phyloP scores from a whole-genome alignment of 2,329 filamentous ascomycete genomes.

The Trichoderma brevicompactum region DNA sequence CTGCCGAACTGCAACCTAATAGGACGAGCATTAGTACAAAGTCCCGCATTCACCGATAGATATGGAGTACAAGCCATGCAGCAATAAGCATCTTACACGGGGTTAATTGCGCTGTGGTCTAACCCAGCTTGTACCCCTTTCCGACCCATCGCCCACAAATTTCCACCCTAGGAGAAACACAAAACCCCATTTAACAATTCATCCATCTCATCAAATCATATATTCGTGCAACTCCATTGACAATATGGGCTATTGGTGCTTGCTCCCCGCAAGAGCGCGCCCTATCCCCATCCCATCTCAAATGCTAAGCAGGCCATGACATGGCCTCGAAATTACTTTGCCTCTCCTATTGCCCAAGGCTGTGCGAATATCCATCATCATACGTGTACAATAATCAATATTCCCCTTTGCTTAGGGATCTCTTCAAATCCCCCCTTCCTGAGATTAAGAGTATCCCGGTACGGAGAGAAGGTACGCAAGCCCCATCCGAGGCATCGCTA shows the following conservation, averaged over 20 bases:
- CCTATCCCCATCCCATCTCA: too few species aligned
- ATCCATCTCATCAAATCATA: not conserved
- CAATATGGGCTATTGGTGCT: not conserved
- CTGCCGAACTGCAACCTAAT: not conserved
- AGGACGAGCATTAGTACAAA: not conserved
- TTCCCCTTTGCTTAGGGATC: not conserved
- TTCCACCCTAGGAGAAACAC: not conserved
- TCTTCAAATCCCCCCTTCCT: not conserved
- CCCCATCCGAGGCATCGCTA: not conserved
- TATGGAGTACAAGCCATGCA: not conserved
- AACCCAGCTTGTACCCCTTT: not conserved
- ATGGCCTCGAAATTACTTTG: too few species aligned
- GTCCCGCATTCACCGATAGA: not conserved
- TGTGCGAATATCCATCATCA: not conserved
- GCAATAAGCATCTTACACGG: slow-evolving; percentile 7
- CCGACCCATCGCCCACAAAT: not conserved
- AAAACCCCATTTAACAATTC: not conserved
- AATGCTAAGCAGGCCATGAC: too few species aligned
- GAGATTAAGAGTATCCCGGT: not conserved
- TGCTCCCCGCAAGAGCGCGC: too few species aligned
- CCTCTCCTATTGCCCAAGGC: too few species aligned
- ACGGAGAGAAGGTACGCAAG: not conserved
- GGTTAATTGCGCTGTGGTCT: not conserved
- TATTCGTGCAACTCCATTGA: not conserved
- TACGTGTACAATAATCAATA: too few species aligned